Evolutionary conservation across 2,329 filamentous ascomycete species (phyloP), one percentile per base, ranked within the genome.

Genomic region (Grosmannia huntii): DNA sequence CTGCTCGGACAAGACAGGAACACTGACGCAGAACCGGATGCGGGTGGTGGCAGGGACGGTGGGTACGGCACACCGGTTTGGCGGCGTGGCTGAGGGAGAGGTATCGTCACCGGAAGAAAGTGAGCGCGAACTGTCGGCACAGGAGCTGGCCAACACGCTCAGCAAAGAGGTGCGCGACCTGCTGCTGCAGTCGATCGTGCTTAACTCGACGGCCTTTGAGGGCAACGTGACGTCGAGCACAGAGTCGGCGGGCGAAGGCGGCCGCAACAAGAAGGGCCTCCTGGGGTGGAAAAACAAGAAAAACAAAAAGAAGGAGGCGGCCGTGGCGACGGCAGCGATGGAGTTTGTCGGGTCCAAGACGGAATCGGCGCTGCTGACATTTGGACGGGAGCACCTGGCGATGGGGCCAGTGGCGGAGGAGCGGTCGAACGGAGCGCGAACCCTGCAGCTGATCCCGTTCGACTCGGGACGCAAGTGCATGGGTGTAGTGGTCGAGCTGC

Each of bases 311-410:
- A 46, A 28, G 25, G 25, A 21, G 38, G 36, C 21, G 36, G 2
- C 25, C 4, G 33, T 23, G 33, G 33, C 53, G 14, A 36, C 21
- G 9, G 53, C 16, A 5, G 33, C 41, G 56, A 76, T 76, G 62
- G 81, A 80, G 1, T 90, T 87, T 60, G 84, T 90, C 63, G 87
- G 87, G 52, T 89, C 85, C 65, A 90, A 90, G 75, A 90, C 87
- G 0, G 87, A 90, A 68, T 86, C 86, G 5, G 86, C 87, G 3
- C 71, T 90, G 59, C 76, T 90, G n/a, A 80, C 83, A 28, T 81
- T 89, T 65, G 86, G 85, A 16, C 79, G 78, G 54, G 80, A 84
- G 55, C 75, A 86, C 65, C 75, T 90, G 6, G 84, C 77, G 19
- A 85, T 90, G 81, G 80, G 82, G 3, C 76, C 80, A 4, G 76